Conservation (phyloP, 1,284 basidiomycete genomes). For the Papiliotrema terrestris region DNA sequence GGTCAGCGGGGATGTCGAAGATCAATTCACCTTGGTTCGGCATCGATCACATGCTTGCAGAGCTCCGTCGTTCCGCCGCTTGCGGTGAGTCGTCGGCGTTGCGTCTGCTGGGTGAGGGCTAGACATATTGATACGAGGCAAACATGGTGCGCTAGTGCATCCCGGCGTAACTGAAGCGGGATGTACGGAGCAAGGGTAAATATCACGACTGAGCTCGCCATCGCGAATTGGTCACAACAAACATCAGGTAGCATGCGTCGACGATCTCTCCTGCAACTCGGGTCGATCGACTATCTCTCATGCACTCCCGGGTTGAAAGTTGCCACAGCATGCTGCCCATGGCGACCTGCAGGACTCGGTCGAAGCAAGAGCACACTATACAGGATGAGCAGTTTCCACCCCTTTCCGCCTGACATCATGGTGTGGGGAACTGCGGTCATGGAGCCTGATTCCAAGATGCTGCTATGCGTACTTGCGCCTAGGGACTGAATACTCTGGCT, state of each 20-base stretch:
- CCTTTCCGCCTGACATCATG: too few relatives aligned
- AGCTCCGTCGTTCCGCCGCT: not conserved
- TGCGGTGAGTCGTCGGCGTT: not conserved
- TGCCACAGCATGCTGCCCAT: too few relatives aligned
- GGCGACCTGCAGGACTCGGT: too few relatives aligned
- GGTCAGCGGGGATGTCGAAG: not conserved
- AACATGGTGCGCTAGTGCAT: not conserved
- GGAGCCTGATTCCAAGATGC: too few relatives aligned
- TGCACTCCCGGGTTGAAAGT: too few relatives aligned
- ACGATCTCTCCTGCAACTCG: not conserved
- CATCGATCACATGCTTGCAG: slow-evolving; percentile 32
- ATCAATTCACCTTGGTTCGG: slow-evolving; percentile 19
- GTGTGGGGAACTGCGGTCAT: too few relatives aligned
- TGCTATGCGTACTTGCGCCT: too few relatives aligned
- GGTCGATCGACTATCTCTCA: not conserved
- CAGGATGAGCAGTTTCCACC: too few relatives aligned
- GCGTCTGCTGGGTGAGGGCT: not conserved
- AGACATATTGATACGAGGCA: not conserved
- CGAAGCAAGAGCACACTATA: too few relatives aligned
- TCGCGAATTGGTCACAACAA: not conserved
- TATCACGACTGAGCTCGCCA: not conserved
- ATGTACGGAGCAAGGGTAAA: not conserved
- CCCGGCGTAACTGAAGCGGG: not conserved
- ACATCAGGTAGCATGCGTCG: not conserved
- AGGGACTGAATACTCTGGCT: too few relatives aligned